Evolutionary conservation across 768 basidiomycete species (phyloP).

Genomic region (Gloeostereum incarnatum): DNA sequence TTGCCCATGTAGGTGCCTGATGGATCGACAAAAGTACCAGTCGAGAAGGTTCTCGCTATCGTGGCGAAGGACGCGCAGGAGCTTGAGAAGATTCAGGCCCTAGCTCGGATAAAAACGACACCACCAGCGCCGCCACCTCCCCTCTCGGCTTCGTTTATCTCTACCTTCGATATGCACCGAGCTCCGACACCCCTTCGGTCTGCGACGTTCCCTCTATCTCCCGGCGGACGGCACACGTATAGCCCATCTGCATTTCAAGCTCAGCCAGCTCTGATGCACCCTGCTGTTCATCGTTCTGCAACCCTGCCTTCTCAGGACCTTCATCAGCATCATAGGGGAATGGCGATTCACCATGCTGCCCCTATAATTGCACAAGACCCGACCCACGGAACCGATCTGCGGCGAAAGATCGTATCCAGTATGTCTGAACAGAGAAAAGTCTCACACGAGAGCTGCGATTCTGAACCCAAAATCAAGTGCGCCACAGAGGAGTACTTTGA

Average conservation of each 20-base stretch:
- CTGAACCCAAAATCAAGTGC: too few species aligned
- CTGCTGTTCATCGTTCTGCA: neutral
- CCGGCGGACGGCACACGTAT: too few species aligned
- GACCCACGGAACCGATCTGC: slow-evolving; percentile 13
- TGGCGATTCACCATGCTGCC: neutral
- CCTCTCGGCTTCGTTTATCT: neutral
- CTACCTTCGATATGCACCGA: neutral
- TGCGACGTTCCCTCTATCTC: neutral
- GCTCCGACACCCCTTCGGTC: neutral
- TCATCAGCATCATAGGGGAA: neutral
- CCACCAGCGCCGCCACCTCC: neutral
- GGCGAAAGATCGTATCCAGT: slow-evolving; percentile 27
- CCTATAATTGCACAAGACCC: neutral
- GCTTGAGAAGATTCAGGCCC: neutral
- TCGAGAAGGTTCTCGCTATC: slow-evolving; percentile 65
- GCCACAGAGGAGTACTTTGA: slow-evolving; percentile 14
- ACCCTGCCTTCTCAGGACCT: neutral
- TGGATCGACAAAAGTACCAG: slow-evolving; percentile 29
- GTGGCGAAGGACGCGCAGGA: slow-evolving; percentile 47
- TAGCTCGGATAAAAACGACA: neutral
- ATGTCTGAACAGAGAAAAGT: slow-evolving; percentile 13
- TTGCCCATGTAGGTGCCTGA: slow-evolving; percentile 7
- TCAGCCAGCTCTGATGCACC: neutral
- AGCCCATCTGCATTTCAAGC: neutral
- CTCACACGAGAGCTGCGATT: slow-evolving; percentile 5